Base-by-base conservation (phyloP, 768 basidiomycete species). In the Serpula lacrymans region DNA sequence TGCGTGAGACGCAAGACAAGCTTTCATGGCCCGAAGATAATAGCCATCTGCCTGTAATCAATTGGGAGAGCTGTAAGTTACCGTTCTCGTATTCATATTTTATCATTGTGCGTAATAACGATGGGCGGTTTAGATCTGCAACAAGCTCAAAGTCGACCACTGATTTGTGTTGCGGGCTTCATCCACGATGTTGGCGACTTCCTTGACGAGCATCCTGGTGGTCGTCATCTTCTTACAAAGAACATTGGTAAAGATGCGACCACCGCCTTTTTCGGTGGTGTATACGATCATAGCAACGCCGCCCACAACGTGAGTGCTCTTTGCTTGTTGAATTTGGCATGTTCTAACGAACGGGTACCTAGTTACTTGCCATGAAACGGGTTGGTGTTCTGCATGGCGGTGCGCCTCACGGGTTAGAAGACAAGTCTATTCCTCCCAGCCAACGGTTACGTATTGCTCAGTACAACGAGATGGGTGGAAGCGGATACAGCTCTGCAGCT, bases 201-300 rank as follows among this genome's bases (percentile, higher is more conserved):
- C 69, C 75, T 87, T 42, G 86, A 92, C 30, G 89, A 95, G 47
- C 92, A 96, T 58, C 93, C 93, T 3, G 92, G 93, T 50, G 93
- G 93, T 11, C 79, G 83, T 3, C 88, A 93, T 55, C 67, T 91
- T 20, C 67, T 97, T 43, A 77, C 80, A 50, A 87, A 88, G 62
- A 75, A 84, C 60, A 86, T 93, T 51, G 93, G 93, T 42, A 88
- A 80, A 59, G 93, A 95, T 53, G 92, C 88, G 3, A 91, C 91
- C 3, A 88, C 89, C 0, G 91, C 92, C 5, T 96, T 95, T 74
- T 93, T 95, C 54, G 93, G 93, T 46, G 88, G 87, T 44, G 84
- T 92, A 1, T 90, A 90, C 54, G 86, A 88, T 50, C 89, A 91
- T 55, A 88, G 85, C 22, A 91, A 91, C 56, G 86, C 88, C 32